These are phyloP conservation scores for Lachancea lanzarotensis DNA, from an alignment of 805 yeast genomes.

Conservation along the genomic window DNA sequence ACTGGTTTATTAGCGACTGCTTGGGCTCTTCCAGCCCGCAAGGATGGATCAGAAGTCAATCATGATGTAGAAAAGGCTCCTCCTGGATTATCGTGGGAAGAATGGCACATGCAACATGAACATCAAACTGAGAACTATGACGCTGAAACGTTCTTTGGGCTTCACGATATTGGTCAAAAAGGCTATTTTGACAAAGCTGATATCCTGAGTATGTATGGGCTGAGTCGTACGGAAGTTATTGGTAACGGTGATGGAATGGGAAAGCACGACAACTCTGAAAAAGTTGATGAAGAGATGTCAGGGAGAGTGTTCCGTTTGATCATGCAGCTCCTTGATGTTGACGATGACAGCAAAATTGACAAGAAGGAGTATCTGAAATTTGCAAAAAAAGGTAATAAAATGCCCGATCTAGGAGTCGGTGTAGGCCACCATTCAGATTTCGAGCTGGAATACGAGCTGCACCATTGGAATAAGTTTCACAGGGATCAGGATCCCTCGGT, in stretches of 20 bases:
- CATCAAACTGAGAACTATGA: slow-evolving; percentile 73
- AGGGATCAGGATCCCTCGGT: slow-evolving; percentile 78
- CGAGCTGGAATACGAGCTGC: slow-evolving; percentile 88
- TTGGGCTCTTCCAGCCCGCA: slow-evolving; percentile 6
- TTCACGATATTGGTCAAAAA: slow-evolving; percentile 66
- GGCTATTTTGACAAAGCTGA: slow-evolving; percentile 55
- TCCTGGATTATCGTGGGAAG: slow-evolving; percentile 59
- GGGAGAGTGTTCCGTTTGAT: slow-evolving; percentile 50
- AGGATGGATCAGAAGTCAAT: slow-evolving; percentile 21
- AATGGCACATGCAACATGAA: slow-evolving; percentile 88
- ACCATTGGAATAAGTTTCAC: slow-evolving; percentile 85
- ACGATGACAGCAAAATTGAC: slow-evolving; percentile 58
- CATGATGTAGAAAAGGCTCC: slow-evolving; percentile 41
- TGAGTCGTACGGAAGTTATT: slow-evolving; percentile 60
- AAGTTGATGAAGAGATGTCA: slow-evolving; percentile 48
- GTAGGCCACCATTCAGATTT: slow-evolving; percentile 93
- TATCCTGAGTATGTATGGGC: slow-evolving; percentile 75
- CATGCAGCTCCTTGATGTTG: slow-evolving; percentile 53
- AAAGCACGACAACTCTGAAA: slow-evolving; percentile 57
- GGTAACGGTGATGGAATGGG: slow-evolving; percentile 94
- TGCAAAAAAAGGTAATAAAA: slow-evolving; percentile 53
- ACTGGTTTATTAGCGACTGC: slow-evolving; percentile 7
- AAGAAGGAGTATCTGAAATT: slow-evolving; percentile 66
- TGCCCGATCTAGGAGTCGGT: slow-evolving; percentile 91
- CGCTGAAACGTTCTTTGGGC: slow-evolving; percentile 64